phyloP scores from a whole-genome alignment of 331 rosid species.

The Malus hybrid region DNA sequence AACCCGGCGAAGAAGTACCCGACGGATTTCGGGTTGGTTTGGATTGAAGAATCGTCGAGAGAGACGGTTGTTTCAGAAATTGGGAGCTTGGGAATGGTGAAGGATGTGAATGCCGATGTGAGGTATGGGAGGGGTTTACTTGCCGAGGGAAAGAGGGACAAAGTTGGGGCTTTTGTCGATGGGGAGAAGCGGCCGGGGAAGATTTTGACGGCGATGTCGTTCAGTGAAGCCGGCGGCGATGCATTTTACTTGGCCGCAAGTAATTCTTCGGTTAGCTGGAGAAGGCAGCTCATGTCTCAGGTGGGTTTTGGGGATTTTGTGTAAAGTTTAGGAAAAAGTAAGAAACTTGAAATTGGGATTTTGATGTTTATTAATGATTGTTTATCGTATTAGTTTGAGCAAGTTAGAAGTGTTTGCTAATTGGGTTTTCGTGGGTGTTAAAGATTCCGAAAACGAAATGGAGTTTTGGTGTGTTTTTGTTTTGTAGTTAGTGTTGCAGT shows the following conservation, averaged over 20 bases:
- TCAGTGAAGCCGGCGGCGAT: slow-evolving; percentile 37
- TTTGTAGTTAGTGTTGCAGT: background rate
- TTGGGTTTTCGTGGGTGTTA: background rate
- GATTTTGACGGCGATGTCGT: slow-evolving; percentile 83
- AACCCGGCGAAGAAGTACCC: slow-evolving; percentile 75
- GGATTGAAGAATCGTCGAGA: slow-evolving; percentile 42
- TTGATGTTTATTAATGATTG: background rate
- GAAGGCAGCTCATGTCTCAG: slow-evolving; percentile 63
- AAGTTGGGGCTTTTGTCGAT: slow-evolving; percentile 54
- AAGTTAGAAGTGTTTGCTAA: background rate
- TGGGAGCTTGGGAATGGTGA: slow-evolving; percentile 48
- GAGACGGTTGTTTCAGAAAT: slow-evolving; percentile 36
- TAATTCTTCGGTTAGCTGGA: slow-evolving; percentile 43
- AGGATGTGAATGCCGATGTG: slow-evolving; percentile 69
- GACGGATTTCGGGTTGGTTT: slow-evolving; percentile 81
- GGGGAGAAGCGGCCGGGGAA: slow-evolving; percentile 88
- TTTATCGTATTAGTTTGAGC: background rate
- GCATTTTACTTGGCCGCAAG: slow-evolving; percentile 1
- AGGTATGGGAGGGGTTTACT: slow-evolving; percentile 57
- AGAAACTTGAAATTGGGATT: background rate
- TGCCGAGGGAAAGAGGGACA: slow-evolving; percentile 8
- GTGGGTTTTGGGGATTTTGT: slow-evolving; percentile 21
- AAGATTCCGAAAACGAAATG: background rate
- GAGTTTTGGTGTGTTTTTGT: background rate
- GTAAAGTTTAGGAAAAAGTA: background rate